Evolutionary conservation across 495 filamentous ascomycete genomes (phyloP), one percentile per base, ranked within the genome.

Genomic region (Trichocladium antarcticum): DNA sequence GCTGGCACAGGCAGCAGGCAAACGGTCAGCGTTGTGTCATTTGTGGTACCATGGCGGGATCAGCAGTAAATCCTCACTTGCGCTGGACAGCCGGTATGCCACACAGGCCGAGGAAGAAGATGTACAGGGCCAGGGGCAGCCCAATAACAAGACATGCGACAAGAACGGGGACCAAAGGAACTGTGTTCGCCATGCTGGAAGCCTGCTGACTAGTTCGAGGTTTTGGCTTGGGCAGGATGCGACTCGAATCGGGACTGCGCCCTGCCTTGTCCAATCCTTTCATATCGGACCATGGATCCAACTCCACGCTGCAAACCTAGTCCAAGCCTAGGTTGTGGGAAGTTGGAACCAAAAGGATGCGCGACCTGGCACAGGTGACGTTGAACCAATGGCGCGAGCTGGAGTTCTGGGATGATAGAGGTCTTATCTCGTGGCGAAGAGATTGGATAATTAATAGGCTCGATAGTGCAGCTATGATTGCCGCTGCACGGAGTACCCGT

Each of bases 11-110:
- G 19, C 4, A 6, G n/a, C 5, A 36, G 9, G 28, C 9, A 7
- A 15, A 45, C 17, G 12, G 24, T 46, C 40, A 57, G 40, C n/a
- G 16, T 37, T 37, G n/a, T n/a, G 14, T 5, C 29, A 50, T 55
- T 29, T 54, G 49, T 43, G 32, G 5, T 5, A 29, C 10, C 10
- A 29, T 22, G 19, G 7, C 4, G n/a, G 3, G 1, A 11, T 15
- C 39, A 4, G 2, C 43, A 22, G n/a, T 22, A 21, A 3, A 40
- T 31, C 55, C 76, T 66, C 67, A 81, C 80, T 81, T 74, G 57
- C 76, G 65, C 56, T 84, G 80, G 22, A 81, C 64, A 57, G 62
- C 73, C 11, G 76, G 68, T 44, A 69, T 72, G 1, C 70, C 65
- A 11, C 61, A 50, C 42, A 83, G 51, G 1, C 62, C 50, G 2